A percentile compares a stretch with the other conserved stretches of the same genome.
phyloP scores from a whole-genome alignment of 768 basidiomycete genomes.

The Serendipita sp. region DNA sequence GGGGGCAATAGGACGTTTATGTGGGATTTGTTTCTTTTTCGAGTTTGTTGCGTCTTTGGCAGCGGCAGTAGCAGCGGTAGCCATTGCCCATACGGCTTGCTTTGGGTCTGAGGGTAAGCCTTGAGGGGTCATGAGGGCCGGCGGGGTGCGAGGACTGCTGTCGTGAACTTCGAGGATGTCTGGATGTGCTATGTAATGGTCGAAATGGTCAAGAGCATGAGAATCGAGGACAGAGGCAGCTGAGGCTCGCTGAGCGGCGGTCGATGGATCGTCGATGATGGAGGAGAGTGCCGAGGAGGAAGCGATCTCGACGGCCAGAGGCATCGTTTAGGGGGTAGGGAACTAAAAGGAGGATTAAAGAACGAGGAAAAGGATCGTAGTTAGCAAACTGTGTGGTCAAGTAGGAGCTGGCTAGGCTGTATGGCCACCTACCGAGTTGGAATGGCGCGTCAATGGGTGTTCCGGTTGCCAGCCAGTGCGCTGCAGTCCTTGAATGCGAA shows the following conservation, averaged over 20 bases:
- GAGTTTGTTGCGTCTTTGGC: not conserved
- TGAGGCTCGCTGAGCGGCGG: not conserved
- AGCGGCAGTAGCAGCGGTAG: not conserved
- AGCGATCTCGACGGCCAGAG: no score
- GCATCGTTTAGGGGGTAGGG: no score
- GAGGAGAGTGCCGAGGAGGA: not conserved
- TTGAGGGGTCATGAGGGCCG: not conserved
- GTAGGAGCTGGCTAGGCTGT: no score
- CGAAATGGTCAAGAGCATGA: not conserved
- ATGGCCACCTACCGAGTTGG: no score
- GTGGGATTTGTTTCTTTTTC: not conserved
- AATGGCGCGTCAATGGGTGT: no score
- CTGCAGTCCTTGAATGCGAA: no score
- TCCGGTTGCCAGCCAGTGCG: no score
- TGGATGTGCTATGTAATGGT: not conserved
- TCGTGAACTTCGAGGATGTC: not conserved
- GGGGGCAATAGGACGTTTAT: no score
- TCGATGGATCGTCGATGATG: not conserved
- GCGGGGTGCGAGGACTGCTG: not conserved
- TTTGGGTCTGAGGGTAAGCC: conserved; percentile 1
- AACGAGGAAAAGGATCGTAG: no score
- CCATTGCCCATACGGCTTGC: conserved; percentile 3
- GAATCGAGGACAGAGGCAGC: not conserved
- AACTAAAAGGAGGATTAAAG: no score
- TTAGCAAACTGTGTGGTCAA: no score